Percentiles rank a stretch among this genome's conserved stretches.
These are phyloP conservation scores for Grosmannia serpens DNA, from an alignment of 2,329 filamentous ascomycete genomes.

Conservation along the genomic window DNA sequence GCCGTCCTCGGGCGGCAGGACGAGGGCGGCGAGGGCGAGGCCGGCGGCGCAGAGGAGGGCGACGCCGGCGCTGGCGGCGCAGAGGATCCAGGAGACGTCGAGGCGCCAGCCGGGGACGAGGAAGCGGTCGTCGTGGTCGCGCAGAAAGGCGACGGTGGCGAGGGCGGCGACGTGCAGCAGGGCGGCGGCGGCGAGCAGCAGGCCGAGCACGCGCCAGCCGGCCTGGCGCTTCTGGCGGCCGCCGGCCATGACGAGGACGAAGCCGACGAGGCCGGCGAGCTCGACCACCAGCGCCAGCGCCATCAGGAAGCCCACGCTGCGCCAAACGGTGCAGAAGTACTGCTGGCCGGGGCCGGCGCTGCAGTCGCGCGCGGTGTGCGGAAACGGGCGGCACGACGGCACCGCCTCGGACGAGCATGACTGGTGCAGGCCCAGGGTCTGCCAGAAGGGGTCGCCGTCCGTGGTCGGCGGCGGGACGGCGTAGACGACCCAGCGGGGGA, in stretches of 20 bases:
- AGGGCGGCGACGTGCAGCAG: slow-evolving; percentile 65
- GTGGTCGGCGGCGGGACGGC: slow-evolving; percentile 30
- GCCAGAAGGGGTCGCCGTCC: slow-evolving; percentile 33
- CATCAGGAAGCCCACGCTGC: slow-evolving; percentile 77
- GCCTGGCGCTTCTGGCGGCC: slow-evolving; percentile 69
- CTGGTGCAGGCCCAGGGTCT: slow-evolving; percentile 67
- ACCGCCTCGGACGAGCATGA: slow-evolving; percentile 63
- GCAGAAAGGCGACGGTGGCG: slow-evolving; percentile 73
- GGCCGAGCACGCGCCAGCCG: slow-evolving; percentile 68
- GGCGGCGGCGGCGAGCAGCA: slow-evolving; percentile 53
- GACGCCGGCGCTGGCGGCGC: slow-evolving; percentile 42
- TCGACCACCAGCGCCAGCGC: slow-evolving; percentile 74
- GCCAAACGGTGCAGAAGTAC: slow-evolving; percentile 88
- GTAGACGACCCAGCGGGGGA: slow-evolving; percentile 62
- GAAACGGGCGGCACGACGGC: slow-evolving; percentile 54
- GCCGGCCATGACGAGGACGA: slow-evolving; percentile 63
- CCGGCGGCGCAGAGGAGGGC: slow-evolving; percentile 42
- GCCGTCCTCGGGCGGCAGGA: slow-evolving; percentile 69
- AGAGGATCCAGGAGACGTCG: slow-evolving; percentile 67
- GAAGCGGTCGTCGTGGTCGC: slow-evolving; percentile 74
- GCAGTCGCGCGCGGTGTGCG: slow-evolving; percentile 51
- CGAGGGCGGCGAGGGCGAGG: slow-evolving; percentile 54
- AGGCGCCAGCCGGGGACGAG: slow-evolving; percentile 68
- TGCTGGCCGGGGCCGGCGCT: slow-evolving; percentile 40
- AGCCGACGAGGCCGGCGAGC: slow-evolving; percentile 68